phyloP scores from a whole-genome alignment of 345 rosid genomes.

The Salix purpurea region DNA sequence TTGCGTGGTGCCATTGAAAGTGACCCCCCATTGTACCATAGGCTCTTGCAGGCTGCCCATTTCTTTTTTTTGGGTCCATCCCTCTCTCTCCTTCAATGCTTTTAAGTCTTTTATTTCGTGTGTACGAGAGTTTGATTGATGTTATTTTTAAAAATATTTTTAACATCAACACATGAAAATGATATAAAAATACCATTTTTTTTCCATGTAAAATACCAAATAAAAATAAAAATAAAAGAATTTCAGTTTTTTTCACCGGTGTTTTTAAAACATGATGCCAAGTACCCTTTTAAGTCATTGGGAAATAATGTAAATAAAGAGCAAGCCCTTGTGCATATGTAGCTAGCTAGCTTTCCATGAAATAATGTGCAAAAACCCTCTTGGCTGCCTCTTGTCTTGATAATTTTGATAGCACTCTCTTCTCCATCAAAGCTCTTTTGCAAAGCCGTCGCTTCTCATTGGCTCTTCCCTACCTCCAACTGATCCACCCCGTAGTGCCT shows the following conservation, averaged over 20 bases:
- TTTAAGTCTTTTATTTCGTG: slow-evolving; percentile 15
- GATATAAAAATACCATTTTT: too few species aligned
- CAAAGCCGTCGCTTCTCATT: not conserved
- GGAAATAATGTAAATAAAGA: slow-evolving; percentile 17
- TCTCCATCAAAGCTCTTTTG: not conserved
- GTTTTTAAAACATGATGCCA: too few species aligned
- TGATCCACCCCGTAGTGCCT: not conserved
- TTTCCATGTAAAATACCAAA: too few species aligned
- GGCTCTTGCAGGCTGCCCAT: slow-evolving; percentile 27
- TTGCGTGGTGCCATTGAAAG: slow-evolving; percentile 26
- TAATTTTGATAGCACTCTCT: not conserved
- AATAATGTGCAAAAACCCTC: too few species aligned
- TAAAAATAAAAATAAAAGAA: too few species aligned
- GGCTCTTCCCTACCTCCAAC: not conserved
- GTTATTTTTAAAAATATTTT: too few species aligned
- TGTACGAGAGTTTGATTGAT: not conserved
- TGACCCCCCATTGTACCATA: slow-evolving; percentile 23
- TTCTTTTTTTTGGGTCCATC: slow-evolving; percentile 20
- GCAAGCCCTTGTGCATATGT: not conserved
- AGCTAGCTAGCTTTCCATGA: not conserved
- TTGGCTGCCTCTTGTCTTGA: not conserved
- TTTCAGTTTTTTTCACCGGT: too few species aligned
- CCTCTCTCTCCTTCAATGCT: not conserved
- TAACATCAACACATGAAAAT: too few species aligned
- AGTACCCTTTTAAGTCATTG: slow-evolving; percentile 9